These are phyloP conservation scores for Microbotryomycetes sp. DNA, from an alignment of 1,284 basidiomycete genomes.

Conservation along the genomic window DNA sequence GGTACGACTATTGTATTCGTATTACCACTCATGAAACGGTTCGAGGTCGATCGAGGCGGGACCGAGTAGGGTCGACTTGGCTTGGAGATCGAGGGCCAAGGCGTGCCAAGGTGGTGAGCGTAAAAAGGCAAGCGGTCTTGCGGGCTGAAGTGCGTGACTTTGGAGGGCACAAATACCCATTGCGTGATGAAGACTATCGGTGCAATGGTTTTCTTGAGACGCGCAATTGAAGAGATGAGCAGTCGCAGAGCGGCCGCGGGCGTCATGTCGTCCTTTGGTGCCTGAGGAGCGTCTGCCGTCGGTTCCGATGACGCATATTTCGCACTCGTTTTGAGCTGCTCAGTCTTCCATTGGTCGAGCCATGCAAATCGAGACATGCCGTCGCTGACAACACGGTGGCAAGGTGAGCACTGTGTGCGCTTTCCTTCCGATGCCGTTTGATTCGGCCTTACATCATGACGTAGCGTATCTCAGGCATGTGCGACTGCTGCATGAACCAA, in stretches of 20 bases:
- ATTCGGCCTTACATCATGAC: constrained; percentile 40
- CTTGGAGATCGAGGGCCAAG: constrained; percentile 48
- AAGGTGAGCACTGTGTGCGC: constrained; percentile 40
- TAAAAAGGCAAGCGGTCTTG: constrained; percentile 25
- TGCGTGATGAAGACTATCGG: constrained; percentile 56
- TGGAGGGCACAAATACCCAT: constrained; percentile 51
- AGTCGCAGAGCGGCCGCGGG: neutral
- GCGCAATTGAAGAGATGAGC: constrained; percentile 47
- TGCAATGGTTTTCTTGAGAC: constrained; percentile 49
- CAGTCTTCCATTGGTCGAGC: constrained; percentile 58
- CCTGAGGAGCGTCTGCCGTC: constrained; percentile 47
- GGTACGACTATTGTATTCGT: no score
- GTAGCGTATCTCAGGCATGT: neutral
- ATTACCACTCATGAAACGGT: no score
- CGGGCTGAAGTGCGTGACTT: constrained; percentile 24
- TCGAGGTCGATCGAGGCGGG: constrained; percentile 13
- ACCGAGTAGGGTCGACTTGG: constrained; percentile 29
- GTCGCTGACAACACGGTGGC: constrained; percentile 49
- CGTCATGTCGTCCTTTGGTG: constrained; percentile 49
- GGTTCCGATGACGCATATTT: constrained; percentile 48
- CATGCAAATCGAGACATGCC: constrained; percentile 68
- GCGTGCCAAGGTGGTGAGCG: constrained; percentile 49
- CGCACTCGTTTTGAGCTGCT: constrained; percentile 44
- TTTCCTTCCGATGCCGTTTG: constrained; percentile 55
- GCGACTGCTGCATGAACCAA: constrained; percentile 38